A percentile compares a stretch with the other conserved stretches of the same genome.
Conservation (phyloP, 352 stramenopile species). For the Halophytophthora polymorphica region DNA sequence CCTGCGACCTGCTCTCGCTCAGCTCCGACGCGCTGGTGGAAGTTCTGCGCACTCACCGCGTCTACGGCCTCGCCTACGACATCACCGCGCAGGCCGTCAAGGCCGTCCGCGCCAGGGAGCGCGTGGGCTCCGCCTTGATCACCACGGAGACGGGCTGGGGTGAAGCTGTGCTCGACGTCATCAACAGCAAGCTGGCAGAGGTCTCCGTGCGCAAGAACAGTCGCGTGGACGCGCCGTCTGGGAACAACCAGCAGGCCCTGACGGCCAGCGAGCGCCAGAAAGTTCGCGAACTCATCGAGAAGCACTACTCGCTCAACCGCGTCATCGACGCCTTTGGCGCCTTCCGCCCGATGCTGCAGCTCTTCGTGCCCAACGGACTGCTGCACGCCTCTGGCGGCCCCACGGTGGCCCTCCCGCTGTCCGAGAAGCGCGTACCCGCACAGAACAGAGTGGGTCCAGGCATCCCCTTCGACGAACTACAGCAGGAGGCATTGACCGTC, state of each 20-base stretch:
- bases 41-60: constrained; percentile 39
- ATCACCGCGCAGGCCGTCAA: constrained; percentile 30
- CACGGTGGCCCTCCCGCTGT: not conserved
- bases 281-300: constrained; percentile 21
- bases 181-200: constrained; percentile 29
- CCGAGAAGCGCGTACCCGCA: not conserved
- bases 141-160: constrained; percentile 47
- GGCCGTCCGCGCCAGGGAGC: constrained; percentile 13
- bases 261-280: constrained; percentile 16
- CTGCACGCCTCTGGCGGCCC: constrained; percentile 16
- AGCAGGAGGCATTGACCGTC: constrained; percentile 10
- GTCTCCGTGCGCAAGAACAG: constrained; percentile 4
- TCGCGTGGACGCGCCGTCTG: not conserved
- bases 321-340: constrained; percentile 28
- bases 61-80: constrained; percentile 39
- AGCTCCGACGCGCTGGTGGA: constrained; percentile 34
- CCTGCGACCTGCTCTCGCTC: constrained; percentile 59
- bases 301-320: constrained; percentile 24
- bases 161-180: constrained; percentile 22
- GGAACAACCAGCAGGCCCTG: not conserved
- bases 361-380: constrained; percentile 54
- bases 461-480: constrained; percentile 1
- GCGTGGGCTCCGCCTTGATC: constrained; percentile 6
- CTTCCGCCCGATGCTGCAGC: constrained; percentile 44
- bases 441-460: constrained; percentile 4